Base-by-base conservation (phyloP, 495 filamentous ascomycete genomes). In the Aspergillus ellipticus region DNA sequence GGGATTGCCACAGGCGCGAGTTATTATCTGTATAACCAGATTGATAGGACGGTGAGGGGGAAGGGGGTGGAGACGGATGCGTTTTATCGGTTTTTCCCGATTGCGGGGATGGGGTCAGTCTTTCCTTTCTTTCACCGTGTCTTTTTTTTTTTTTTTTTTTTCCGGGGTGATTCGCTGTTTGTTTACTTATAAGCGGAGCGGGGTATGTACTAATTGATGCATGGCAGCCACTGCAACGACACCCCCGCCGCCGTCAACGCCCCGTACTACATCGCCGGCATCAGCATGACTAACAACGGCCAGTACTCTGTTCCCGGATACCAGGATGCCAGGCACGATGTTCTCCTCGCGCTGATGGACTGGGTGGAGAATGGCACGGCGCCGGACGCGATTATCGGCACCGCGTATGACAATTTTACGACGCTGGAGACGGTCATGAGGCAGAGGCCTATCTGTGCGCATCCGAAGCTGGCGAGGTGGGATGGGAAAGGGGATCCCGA, bases 351-450 rank as follows among this genome's bases (percentile, higher is more conserved):
- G 17, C 53, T 85, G 51, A 72, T 81, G 66, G 57, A 61, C 1
- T 85, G 81, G 81, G 77, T 80, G 1, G 82, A 84, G 64, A 55
- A 68, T 9, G 75, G 67, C 0, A 62, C 42, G 16, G 60, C 64
- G 10, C 74, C 77, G 0, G 66, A 73, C 13, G 50, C 62, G 22
- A 46, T 81, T 26, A 61, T 78, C 2, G 77, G 74, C 16, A 80
- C 76, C 19, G 70, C 67, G 10, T 81, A 66, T 62, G 64, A 61
- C 22, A 65, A 69, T 47, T n/a, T 15, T 13, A 39, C 35, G 2
- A 39, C 35, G 1, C 5, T n/a, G 9, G 35, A 15, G 9, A 5
- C 13, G 0, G n/a, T 39, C 2, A 13, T n/a, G 4, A 8, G 35
- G 1, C 35, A n/a, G 35, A 1, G 35, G 0, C 35, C 35, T 4